Percentiles rank a stretch among this genome's conserved stretches.
phyloP scores from a whole-genome alignment of 2,329 filamentous ascomycete genomes.

The Dothistroma septosporum region DNA sequence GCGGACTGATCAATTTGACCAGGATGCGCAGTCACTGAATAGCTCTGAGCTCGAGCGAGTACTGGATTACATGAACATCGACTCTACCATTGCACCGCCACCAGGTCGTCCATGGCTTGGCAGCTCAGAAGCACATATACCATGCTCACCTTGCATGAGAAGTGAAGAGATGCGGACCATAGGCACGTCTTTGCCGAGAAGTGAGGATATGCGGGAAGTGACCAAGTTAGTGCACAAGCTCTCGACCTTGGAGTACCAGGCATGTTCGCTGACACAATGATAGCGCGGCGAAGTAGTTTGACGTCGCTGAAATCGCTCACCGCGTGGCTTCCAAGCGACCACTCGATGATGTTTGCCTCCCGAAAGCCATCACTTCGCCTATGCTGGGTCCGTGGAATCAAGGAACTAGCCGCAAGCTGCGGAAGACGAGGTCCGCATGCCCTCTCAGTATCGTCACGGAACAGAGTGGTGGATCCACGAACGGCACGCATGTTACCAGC shows the following conservation, averaged over 20 bases:
- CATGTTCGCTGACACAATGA: neutral
- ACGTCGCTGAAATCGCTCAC: conserved; percentile 5
- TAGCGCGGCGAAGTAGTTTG: neutral
- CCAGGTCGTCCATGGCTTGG: neutral
- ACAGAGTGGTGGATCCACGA: neutral
- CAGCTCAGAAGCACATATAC: neutral
- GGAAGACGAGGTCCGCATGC: conserved; percentile 2
- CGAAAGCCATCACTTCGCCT: conserved; percentile 3
- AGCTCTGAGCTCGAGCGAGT: neutral
- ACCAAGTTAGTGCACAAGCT: neutral
- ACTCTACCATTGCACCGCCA: neutral
- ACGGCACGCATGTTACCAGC: neutral
- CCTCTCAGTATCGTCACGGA: neutral
- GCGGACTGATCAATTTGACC: neutral
- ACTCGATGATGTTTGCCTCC: neutral
- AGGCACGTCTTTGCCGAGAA: neutral
- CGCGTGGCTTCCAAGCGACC: conserved; percentile 3
- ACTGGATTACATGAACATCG: neutral
- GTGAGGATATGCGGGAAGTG: neutral
- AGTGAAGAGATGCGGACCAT: neutral
- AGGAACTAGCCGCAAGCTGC: neutral
- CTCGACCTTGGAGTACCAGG: neutral
- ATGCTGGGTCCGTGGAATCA: neutral
- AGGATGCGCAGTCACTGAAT: neutral
- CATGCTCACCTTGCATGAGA: neutral